Evolutionary conservation across 1,284 basidiomycete species (phyloP), one percentile per base, ranked within the genome.

Genomic region (Kalmanozyma brasiliensis): DNA sequence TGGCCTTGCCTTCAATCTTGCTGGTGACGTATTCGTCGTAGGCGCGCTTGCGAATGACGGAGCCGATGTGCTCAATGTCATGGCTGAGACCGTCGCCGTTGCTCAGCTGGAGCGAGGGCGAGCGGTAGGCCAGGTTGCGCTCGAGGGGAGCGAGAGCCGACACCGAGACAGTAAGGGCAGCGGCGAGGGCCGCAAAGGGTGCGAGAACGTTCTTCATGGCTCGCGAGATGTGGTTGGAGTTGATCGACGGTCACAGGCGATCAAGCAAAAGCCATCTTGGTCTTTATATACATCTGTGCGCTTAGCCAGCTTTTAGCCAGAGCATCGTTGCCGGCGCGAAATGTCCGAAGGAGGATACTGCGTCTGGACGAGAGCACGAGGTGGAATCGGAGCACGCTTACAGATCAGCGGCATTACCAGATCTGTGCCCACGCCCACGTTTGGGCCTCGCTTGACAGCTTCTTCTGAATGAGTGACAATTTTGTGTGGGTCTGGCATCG

Each of bases 51-150:
- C 52, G 52, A 34, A 67, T 62, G 40, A 52, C 35, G 16, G 41
- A 30, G 20, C 52, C 65, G 35, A 68, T 65, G 47, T 63, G 51
- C 35, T 32, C 51, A 8, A 75, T 52, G 49, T 75, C 61, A 38
- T 75, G 73, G 34, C 58, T 44, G 30, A 75, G 62, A 10, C 67
- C 56, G 24, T 63, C 53, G 22, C 52, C 51, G 40, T 59, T 55
- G 52, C 58, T 49, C 14, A 69, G n/a, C 14, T 59, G 53, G 33
- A 62, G 43, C 38, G 69, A 64, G 13, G 73, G 73, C 26, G 73
- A 71, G 29, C 70, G 70, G 59, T 75, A 75, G 45, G 73, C 73
- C 11, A 75, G 47, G 47, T 75, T 75, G 44, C 71, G 71, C 55
- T 73, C 52, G 44, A 73, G 59, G 1, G 71, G 71, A 4, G 67